Evolutionary conservation across 257 asterid genomes (phyloP), one percentile per base, ranked within the genome.

Genomic region (Primulina huaijiensis): DNA sequence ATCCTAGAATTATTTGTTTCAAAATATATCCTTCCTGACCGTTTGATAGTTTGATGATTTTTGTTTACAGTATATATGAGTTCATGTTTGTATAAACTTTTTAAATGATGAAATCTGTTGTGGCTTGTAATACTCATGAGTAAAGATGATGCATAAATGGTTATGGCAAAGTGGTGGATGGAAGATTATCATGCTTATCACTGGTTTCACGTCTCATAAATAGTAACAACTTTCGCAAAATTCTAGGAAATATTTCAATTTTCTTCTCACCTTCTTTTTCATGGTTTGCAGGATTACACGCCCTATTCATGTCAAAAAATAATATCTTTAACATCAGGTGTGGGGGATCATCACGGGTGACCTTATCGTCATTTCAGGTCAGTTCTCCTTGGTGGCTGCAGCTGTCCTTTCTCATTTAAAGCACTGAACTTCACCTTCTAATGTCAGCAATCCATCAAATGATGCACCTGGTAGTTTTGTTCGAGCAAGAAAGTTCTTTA

Each of bases 321-420:
- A 70, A 90, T 93, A 80, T 78, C 80, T 66, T 85, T 92, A 35
- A 82, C 92, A 59, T 96, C 99, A 64, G 92, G 96, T 63, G 92
- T 82, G 67, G 99, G 99, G 75, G 97, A 93, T 82, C 96, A 93
- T 76, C 99, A 93, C 71, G 99, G 97, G 64, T 93, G 99, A 75
- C 99, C 97, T 10, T 93, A 83, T 84, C 92, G 96, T 60, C 96
- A 89, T 83, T 89, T 93, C 88, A 86, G 99, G 99, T 93, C 82
- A 81, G 74, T 58, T 71, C 63, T 80, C 76, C 75, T 70, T 62
- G 34, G 27, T 50, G 73, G 14, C 40, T 37, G 35, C 56, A 33
- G 52, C 16, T 43, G 63, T 70, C 66, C 61, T 76, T 65, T 64
- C 31, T 62, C 23, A 57, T 68, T 69, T 68, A 57, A 17, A 37